Evolutionary conservation across 768 basidiomycete genomes (phyloP), one percentile per base, ranked within the genome.

Genomic region (Tremella fuciformis): DNA sequence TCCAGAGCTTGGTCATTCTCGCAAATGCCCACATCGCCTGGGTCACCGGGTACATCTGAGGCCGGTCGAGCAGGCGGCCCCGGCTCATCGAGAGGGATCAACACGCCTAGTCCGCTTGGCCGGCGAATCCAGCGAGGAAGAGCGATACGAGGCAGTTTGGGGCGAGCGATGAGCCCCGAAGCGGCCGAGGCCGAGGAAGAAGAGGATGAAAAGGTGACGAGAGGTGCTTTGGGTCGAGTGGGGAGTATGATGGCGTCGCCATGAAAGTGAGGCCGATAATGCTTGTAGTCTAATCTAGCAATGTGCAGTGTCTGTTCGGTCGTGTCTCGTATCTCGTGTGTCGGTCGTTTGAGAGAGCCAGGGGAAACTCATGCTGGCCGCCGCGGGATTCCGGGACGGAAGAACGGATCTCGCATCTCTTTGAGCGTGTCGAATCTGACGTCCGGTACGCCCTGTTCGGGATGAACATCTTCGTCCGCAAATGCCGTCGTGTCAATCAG

Each of bases 331-430:
- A 15, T 46, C 29, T 34, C 29, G 29, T 34, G 4, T 34, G 29
- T 34, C 4, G 29, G 29, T 34, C 11, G 29, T 34, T 34, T 4
- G 29, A 34, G 29, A 34, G 29, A 34, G 42, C n/a, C 4, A 15
- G 6, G 42, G 42, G 39, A 11, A 25, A 53, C 19, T 54, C 51
- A 65, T 8, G 48, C 60, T 1, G 53, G 58, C 21, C 59, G 37
- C 40, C 69, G 51, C 7, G 69, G 69, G n/a, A 62, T 55, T 13
- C 65, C 69, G 22, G 69, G 65, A 13, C 61, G 50, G 47, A 63
- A 59, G 53, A 59, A 70, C n/a, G 63, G 60, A 63, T 70, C 69
- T 41, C 69, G 54, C 69, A 70, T 65, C 53, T 70, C 69, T 15
- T 46, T 46, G 22, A 46, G n/a, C 8, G 42, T n/a, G n/a, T 46